Conservation (phyloP, 2,329 filamentous ascomycete species). For the Aspergillus sp. region DNA sequence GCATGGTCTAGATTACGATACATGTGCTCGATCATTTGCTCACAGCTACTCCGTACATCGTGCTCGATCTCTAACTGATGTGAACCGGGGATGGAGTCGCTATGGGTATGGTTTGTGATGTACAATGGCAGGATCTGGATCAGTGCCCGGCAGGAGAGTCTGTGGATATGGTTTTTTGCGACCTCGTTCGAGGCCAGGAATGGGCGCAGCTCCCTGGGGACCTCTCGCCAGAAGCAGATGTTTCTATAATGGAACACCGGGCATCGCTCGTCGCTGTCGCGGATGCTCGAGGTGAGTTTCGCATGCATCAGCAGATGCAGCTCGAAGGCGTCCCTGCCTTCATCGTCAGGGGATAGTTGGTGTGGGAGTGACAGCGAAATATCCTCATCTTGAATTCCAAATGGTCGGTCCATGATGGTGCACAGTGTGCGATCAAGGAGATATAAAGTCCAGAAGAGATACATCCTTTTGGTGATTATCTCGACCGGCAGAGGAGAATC, state of each 20-base stretch:
- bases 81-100: background rate
- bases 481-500: constrained; percentile 1
- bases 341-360: background rate
- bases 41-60: constrained; percentile 11
- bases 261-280: constrained; percentile 3
- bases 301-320: constrained; percentile 20
- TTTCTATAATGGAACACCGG: constrained; percentile 19
- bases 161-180: background rate
- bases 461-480: background rate
- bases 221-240: constrained; percentile 19
- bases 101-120: background rate
- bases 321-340: background rate
- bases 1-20: constrained; percentile 17
- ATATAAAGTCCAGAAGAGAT: constrained; percentile 24
- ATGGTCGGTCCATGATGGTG: constrained; percentile 21
- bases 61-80: background rate
- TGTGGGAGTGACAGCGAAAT: constrained; percentile 12
- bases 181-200: background rate
- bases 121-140: background rate
- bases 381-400: constrained; percentile 23
- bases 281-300: constrained; percentile 18
- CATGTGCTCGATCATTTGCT: constrained; percentile 16
- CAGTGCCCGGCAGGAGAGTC: constrained; percentile 4
- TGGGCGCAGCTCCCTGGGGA: background rate
- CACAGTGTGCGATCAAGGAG: constrained; percentile 22